Evolutionary conservation across 2,329 filamentous ascomycete species (phyloP), one percentile per base, ranked within the genome.

Genomic region (Xylaria sp.): DNA sequence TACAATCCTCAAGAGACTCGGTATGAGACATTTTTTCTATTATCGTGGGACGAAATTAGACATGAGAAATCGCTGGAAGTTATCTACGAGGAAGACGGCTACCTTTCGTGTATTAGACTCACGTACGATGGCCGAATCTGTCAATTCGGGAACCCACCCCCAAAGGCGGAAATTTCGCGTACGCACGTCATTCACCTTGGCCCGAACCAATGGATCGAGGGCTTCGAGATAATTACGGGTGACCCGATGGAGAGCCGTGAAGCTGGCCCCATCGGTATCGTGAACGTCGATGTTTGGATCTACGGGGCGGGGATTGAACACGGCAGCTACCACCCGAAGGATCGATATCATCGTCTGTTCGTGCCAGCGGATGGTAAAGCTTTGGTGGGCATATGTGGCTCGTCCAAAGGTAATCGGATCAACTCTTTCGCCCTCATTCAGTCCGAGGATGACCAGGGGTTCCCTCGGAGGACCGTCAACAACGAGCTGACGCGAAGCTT

Each of bases 201-300:
- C 5, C 61, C 53, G 15, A 13, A 15, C 5, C 41, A 41, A 30
- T 64, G 61, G 61, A 50, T 64, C 8, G 61, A 64, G 43, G 61
- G 52, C 15, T 64, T 64, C 18, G 61, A 63, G 50, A 39, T 64
- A 5, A 59, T 57, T n/a, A 34, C 50, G 4, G 53, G 52, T 30
- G 61, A 64, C 41, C 61, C 52, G 41, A 64, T 64, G 41, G 61
- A 64, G 53, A 64, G 53, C n/a, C 61, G 52, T 12, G 43, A 57
- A 30, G 61, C 20, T 6, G 52, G 52, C 23, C 52, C 61, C 3
- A 43, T 64, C 13, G 61, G 61, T 6, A 52, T 64, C 20, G 53
- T 64, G 8, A 64, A 58, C 18, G 43, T 64, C n/a, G 61, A 64
- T 50, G 43, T 58, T 39, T 64, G 61, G 61, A 59, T 64, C 3